Base-by-base conservation (phyloP, 1,284 basidiomycete genomes). In the Violaceomyces palustris region DNA sequence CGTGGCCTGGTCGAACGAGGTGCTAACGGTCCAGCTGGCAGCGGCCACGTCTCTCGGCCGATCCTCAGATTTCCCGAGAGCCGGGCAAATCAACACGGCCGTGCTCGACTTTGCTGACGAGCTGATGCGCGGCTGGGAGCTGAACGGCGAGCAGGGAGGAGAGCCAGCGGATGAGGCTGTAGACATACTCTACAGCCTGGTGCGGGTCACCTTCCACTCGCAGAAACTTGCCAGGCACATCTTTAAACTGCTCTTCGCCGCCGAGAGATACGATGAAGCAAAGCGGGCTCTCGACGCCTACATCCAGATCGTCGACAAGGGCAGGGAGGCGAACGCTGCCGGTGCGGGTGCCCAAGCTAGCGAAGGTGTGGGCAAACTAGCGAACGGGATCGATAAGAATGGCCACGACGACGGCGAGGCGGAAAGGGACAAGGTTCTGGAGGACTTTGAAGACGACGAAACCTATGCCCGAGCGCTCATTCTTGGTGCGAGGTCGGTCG, bases 51-150 rank as follows among this genome's bases (percentile, higher is more conserved):
- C 57, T 18, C 35, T 76, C 18, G 42, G 66, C 28, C 44, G 46
- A 14, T 40, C 81, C 41, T 90, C 88, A 0, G 74, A 67, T 1
- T 93, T 98, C 69, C 93, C 93, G 6, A 79, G 77, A 28, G 90
- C 92, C 0, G 90, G 90, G 3, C 79, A 88, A 60, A 77, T 82
- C 43, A 96, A 97, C 65, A 56, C 75, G 19, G 81, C 81, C 47
- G 88, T 94, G 5, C 84, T 89, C 55, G 83, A 86, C 58, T 86
- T 96, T 61, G 83, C 85, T 2, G 88, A 92, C 67, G 76, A 87
- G 7, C 84, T 83, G 51, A 83, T 92, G 5, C 83, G 82, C 0
- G 78, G 86, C 2, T 93, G 90, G 90, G 83, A 88, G 36, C 46
- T 64, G 42, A 64, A 69, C 35, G 67, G 65, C 27, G 63, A 65